Base-by-base conservation (phyloP, 2,329 filamentous ascomycete species). In the Colletotrichum liaoningense region DNA sequence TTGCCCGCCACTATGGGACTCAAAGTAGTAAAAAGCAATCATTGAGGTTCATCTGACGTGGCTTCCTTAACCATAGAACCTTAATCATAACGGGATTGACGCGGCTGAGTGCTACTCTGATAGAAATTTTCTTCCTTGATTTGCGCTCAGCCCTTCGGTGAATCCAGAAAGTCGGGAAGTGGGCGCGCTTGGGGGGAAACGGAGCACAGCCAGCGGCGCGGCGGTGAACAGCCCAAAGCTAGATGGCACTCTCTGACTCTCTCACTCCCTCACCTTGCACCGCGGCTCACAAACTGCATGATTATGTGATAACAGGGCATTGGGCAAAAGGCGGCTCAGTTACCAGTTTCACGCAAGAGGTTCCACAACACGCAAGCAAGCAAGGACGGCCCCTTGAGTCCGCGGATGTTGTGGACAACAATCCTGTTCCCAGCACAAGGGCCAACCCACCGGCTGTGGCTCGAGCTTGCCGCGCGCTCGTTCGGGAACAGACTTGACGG, bases 11-110 rank as follows among this genome's bases (percentile, higher is more conserved):
- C 22, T 14, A 8, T 6, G 1, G 4, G 14, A 14, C 14, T 22
- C 11, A 4, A 11, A 16, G 38, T 42, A 42, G 38, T 42, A 42
- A 19, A 42, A 42, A 42, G 38, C 38, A 42, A 42, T 28, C 46
- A 49, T 35, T 12, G 35, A 22, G 19, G 35, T 49, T 63, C 64
- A 57, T 58, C 38, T 54, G 69, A 52, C 57, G 69, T 69, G 64
- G 49, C 12, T n/a, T 42, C 5, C 33, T 7, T 22, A 28, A 49
- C 28, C 12, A 5, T n/a, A 38, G 30, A 42, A 55, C 54, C 30
- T 49, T 67, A n/a, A 5, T 7, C 22, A 35, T n/a, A 30, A 16
- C 16, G 8, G 38, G 30, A 42, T 57, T 38, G 64, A 52, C 30
- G 24, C 62, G 38, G 58, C 67, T 54, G 22, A 26, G 38, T 69